A percentile compares a stretch with the other conserved stretches of the same genome.
Evolutionary conservation across 495 filamentous ascomycete genomes (phyloP).

Genomic region (Neurospora tetrasperma): DNA sequence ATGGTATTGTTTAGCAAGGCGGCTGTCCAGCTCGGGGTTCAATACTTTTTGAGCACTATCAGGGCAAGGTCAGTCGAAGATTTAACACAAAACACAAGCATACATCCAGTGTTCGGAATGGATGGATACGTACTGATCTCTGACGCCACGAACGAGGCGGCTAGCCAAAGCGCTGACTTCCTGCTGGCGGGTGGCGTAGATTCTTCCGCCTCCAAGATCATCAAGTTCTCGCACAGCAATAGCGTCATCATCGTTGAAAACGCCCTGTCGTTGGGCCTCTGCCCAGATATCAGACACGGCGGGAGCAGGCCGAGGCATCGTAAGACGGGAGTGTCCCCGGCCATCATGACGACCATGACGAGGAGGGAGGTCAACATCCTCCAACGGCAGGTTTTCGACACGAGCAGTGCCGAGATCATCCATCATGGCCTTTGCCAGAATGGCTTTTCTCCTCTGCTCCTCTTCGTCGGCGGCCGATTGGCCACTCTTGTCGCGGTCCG

Average conservation of each 20-base stretch:
- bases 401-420: slow-evolving; percentile 12
- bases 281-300: neutral
- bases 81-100: neutral
- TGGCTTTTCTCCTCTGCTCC: neutral
- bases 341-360: neutral
- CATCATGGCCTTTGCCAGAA: neutral
- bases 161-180: neutral
- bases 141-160: neutral
- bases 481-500: neutral
- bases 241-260: slow-evolving; percentile 21
- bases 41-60: neutral
- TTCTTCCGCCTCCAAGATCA: slow-evolving; percentile 17
- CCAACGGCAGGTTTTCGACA: slow-evolving; percentile 8
- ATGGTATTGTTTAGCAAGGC: neutral
- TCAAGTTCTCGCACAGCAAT: slow-evolving; percentile 14
- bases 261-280: neutral
- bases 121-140: neutral
- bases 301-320: neutral
- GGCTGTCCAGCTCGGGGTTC: neutral
- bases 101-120: neutral
- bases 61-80: neutral
- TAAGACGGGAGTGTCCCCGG: neutral
- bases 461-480: neutral
- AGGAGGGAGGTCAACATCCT: slow-evolving; percentile 1
- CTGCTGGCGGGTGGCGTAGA: slow-evolving; percentile 6